Evolutionary conservation across 2,329 filamentous ascomycete genomes (phyloP), one percentile per base, ranked within the genome.

Genomic region (Scedosporium aurantiacum): DNA sequence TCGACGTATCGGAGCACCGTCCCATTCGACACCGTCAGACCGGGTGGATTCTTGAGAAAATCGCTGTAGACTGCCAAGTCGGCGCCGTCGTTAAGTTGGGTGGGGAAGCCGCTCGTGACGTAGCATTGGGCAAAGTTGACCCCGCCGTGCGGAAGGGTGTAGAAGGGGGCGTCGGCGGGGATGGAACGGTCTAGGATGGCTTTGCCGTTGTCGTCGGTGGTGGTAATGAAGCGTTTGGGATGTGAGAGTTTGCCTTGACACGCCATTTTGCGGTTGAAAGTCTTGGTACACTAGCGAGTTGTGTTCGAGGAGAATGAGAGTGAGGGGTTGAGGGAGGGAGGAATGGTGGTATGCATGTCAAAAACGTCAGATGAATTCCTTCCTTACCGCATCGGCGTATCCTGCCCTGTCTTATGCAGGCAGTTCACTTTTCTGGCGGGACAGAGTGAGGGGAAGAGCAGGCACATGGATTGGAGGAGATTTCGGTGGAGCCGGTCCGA

Each of bases 1-100:
- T 82, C 79, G 6, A 81, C 78, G 50, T 78, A 73, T 1, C 78
- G 75, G 5, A 76, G 72, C 1, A 80, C 73, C 0, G 74, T 78
- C 40, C 79, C 79, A 41, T 66, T 68, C 1, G 68, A 67, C 8
- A 72, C 66, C 3, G 58, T 67, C 62, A 73, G 64, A 0, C 71
- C 71, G 2, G 70, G 70, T 21, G 59, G 78, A 3, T 68, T 65
- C 5, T 67, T 62, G 3, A 72, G 63, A 45, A 71, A 63, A 8
- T 64, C 62, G 14, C 74, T 68, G 67, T 79, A 76, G 27, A 64
- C 67, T 1, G 63, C 61, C 40, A 79, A 64, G 68, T 79, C 77
- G n/a, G 64, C 67, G 63, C 78, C 73, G 57, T 64, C 58, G 67
- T 74, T 75, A 21, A 79, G 70, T 61, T 73, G 67, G 0, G 73